phyloP scores from a whole-genome alignment of 257 asterid genomes.

The Prunella vulgaris region DNA sequence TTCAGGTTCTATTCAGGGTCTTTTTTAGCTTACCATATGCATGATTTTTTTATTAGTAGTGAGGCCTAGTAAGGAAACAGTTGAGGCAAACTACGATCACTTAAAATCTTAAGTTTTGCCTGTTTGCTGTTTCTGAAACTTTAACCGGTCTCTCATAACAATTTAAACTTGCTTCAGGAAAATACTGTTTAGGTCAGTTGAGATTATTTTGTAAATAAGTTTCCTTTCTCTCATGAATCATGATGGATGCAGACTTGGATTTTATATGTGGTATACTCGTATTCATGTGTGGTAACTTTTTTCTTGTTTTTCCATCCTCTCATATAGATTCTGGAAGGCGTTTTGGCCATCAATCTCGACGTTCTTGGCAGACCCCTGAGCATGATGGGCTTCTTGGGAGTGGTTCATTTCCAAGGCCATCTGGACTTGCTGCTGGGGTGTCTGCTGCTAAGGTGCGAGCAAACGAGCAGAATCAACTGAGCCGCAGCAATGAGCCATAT shows the following conservation, averaged over 20 bases:
- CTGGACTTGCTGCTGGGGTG: constrained; percentile 59
- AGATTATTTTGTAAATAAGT: not conserved
- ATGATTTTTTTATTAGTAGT: not conserved
- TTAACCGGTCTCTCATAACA: constrained; percentile 2
- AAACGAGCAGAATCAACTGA: constrained; percentile 59
- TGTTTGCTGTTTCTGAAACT: not conserved
- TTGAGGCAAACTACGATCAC: constrained; percentile 1
- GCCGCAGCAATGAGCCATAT: constrained; percentile 73
- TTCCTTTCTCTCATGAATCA: not conserved
- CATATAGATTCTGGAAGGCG: constrained; percentile 70
- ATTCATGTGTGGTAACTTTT: not conserved
- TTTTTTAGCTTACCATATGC: not conserved
- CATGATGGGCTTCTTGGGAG: constrained; percentile 99
- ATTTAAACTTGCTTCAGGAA: not conserved
- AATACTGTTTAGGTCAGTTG: not conserved
- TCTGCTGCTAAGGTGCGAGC: constrained; percentile 54
- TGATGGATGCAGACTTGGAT: constrained; percentile 2
- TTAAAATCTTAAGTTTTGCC: not conserved
- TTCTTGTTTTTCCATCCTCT: not conserved
- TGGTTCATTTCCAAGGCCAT: constrained; percentile 86
- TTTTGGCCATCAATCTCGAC: constrained; percentile 50
- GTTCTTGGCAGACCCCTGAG: constrained; percentile 83
- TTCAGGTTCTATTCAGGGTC: constrained; percentile 52
- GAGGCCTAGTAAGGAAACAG: constrained; percentile 14
- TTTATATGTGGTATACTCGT: not conserved